Conservation (phyloP, 495 filamentous ascomycete genomes). For the Tuber melanosporum region DNA sequence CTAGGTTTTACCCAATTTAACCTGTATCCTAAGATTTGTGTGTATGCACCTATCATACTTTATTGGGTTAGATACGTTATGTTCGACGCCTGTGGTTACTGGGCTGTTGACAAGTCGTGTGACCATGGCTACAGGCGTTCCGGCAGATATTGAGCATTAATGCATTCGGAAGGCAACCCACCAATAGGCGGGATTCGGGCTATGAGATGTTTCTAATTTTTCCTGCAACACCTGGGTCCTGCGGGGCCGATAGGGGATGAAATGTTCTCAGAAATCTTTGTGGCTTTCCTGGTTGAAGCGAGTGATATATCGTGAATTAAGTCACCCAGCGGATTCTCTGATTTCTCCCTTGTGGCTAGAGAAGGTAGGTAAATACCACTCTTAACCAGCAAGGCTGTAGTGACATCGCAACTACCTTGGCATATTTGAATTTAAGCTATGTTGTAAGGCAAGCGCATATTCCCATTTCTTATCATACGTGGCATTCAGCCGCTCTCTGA, state of each 20-base stretch:
- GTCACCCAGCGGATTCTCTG: neutral
- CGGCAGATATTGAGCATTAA: neutral
- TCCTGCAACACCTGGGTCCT: neutral
- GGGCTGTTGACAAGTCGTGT: neutral
- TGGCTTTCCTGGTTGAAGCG: neutral
- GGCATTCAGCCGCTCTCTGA: neutral
- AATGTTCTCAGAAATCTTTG: neutral
- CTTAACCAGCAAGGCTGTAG: neutral
- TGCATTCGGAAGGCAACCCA: neutral
- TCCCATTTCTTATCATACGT: neutral
- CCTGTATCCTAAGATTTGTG: no score
- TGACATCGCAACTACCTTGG: neutral
- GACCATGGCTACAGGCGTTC: neutral
- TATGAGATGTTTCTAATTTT: neutral
- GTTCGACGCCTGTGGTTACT: neutral
- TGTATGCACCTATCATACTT: no score
- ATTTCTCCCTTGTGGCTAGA: neutral
- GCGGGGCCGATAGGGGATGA: neutral
- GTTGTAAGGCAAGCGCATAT: neutral
- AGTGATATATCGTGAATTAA: neutral
- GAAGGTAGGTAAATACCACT: neutral
- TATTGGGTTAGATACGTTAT: no score
- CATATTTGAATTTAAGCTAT: neutral
- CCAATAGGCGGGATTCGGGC: neutral
- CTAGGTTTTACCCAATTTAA: no score